phyloP scores from a whole-genome alignment of 352 stramenopile genomes.

The Phytopythium litorale region DNA sequence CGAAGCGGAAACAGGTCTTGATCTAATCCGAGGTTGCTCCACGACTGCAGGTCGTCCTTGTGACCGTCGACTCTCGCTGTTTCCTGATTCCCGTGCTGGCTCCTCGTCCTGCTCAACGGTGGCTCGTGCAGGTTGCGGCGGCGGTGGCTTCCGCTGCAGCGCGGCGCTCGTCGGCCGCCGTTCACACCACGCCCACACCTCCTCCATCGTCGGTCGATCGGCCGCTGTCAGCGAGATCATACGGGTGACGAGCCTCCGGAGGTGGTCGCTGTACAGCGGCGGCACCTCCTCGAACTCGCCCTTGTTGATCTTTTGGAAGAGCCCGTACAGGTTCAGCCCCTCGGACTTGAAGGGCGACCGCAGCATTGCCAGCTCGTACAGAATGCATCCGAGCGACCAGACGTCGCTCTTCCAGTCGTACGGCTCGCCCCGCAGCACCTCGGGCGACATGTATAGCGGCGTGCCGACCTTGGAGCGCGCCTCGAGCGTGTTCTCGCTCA shows the following conservation, averaged over 20 bases:
- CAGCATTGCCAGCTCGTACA: conserved; percentile 95
- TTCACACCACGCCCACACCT: conserved; percentile 60
- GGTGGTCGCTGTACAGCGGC: conserved; percentile 58
- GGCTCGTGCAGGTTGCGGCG: not conserved
- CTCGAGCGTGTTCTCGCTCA: conserved; percentile 80
- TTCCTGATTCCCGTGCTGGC: not conserved
- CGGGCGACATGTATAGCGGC: conserved; percentile 94
- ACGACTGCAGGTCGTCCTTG: not conserved
- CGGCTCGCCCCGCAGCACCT: conserved; percentile 90
- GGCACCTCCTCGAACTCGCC: conserved; percentile 68
- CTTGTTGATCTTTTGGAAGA: conserved; percentile 93
- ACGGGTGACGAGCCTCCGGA: conserved; percentile 47
- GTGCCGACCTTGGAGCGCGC: conserved; percentile 92
- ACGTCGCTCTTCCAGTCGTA: conserved; percentile 97
- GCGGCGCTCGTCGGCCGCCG: conserved; percentile 28
- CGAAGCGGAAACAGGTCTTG: conserved; percentile 8
- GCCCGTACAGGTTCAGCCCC: conserved; percentile 84
- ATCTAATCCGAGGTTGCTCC: not conserved
- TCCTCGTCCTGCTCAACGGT: not conserved
- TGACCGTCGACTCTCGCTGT: not conserved
- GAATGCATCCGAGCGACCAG: conserved; percentile 93
- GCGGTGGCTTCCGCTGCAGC: conserved; percentile 13
- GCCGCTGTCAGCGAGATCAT: conserved; percentile 70
- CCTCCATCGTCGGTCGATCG: conserved; percentile 54
- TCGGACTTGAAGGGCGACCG: conserved; percentile 93